These are phyloP conservation scores for Stylosanthes scabra DNA, from an alignment of 331 rosid genomes.

Conservation along the genomic window DNA sequence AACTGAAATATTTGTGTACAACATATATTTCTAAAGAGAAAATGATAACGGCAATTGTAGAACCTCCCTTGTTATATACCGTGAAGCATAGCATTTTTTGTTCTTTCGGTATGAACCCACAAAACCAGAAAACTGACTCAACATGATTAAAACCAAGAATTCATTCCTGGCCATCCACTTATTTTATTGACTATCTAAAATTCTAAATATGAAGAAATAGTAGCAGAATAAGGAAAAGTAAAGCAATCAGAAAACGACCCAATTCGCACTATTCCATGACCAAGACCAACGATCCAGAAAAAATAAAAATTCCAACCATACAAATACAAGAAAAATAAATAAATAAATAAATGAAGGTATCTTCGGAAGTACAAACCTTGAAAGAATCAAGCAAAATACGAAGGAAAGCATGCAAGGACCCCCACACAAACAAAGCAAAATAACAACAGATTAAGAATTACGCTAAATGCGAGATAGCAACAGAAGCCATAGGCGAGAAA, in stretches of 20 bases:
- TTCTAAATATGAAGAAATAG: not conserved
- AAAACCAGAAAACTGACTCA: conserved; percentile 10
- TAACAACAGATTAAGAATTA: conserved; percentile 23
- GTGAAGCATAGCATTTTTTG: not conserved
- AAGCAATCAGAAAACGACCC: conserved; percentile 54
- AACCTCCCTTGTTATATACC: conserved; percentile 3
- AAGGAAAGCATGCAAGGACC: conserved; percentile 27
- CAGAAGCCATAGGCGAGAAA: conserved; percentile 40
- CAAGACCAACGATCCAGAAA: conserved; percentile 47
- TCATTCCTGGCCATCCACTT: conserved; percentile 42
- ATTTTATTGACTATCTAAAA: conserved; percentile 20
- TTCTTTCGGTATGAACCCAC: not conserved
- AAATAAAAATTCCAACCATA: not conserved
- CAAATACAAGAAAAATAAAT: not conserved
- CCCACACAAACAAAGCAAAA: not conserved
- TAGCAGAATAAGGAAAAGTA: conserved; percentile 33
- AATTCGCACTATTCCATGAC: conserved; percentile 41
- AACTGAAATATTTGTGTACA: not conserved
- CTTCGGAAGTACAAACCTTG: conserved; percentile 40
- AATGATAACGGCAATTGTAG: not conserved
- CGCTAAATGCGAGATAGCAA: conserved; percentile 10
- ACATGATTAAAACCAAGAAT: conserved; percentile 41
- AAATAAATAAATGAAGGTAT: not conserved
- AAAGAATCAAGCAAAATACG: conserved; percentile 30
- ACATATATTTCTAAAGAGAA: not conserved